Percentiles rank a stretch among this genome's conserved stretches.
Conservation (phyloP, 495 filamentous ascomycete species). For the Trypethelium eluteriae region DNA sequence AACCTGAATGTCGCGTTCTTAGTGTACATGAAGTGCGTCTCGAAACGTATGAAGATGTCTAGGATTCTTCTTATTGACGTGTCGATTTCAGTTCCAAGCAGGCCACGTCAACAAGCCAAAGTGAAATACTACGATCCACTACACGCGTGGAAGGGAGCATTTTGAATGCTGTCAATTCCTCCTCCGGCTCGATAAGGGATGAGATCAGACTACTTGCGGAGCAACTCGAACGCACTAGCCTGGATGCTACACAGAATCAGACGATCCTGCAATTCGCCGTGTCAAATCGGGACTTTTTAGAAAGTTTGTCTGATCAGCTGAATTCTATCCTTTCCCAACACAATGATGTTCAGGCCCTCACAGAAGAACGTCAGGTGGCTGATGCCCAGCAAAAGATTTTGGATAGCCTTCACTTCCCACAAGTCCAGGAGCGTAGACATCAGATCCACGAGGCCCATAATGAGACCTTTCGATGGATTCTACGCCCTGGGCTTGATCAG, state of each 20-base stretch:
- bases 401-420: conserved; percentile 1
- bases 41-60: background rate
- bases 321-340: background rate
- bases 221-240: conserved; percentile 10
- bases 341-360: background rate
- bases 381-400: background rate
- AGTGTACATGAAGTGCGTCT: conserved; percentile 10
- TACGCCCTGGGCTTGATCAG: background rate
- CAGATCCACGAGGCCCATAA: background rate
- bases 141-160: background rate
- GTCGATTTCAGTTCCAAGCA: conserved; percentile 7
- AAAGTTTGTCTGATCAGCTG: conserved; percentile 5
- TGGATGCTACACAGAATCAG: conserved; percentile 1
- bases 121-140: background rate
- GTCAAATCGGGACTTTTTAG: conserved; percentile 7
- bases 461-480: conserved; percentile 4
- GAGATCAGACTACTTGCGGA: conserved; percentile 10
- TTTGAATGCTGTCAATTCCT: background rate
- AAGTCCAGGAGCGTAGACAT: background rate
- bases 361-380: background rate
- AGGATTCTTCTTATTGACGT: background rate
- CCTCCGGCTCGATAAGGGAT: background rate
- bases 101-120: conserved; percentile 7
- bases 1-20: conserved; percentile 7
- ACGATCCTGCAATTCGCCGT: background rate